Evolutionary conservation across 2,329 filamentous ascomycete species (phyloP).

Genomic region (Ophiostoma populinum): DNA sequence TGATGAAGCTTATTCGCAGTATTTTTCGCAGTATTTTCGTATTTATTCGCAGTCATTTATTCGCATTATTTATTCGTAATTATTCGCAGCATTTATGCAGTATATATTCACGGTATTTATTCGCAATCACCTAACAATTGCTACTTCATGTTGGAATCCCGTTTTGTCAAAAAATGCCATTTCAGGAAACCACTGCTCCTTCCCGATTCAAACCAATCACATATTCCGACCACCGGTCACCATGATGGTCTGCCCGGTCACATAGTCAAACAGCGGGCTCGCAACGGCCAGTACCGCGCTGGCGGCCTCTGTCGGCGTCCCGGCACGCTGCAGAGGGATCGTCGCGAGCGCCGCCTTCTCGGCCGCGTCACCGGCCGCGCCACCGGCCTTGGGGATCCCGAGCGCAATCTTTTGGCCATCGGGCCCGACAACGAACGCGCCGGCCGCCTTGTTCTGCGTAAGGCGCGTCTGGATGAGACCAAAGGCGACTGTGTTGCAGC

Average conservation of each 20-base stretch:
- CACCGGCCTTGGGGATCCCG: conserved; percentile 50
- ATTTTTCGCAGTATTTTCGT: too few relatives aligned
- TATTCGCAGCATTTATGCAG: too few relatives aligned
- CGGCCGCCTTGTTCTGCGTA: conserved; percentile 71
- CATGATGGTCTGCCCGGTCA: conserved; percentile 72
- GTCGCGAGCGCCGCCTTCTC: conserved; percentile 37
- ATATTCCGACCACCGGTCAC: conserved; percentile 62
- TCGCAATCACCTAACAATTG: too few relatives aligned
- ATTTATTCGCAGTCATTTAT: too few relatives aligned
- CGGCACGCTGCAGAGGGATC: conserved; percentile 63
- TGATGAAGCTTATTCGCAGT: too few relatives aligned
- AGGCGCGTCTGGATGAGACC: conserved; percentile 66
- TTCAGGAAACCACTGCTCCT: too few relatives aligned
- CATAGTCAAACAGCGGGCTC: conserved; percentile 70
- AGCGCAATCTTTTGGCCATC: conserved; percentile 59
- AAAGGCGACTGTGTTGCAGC: conserved; percentile 71
- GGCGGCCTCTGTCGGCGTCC: conserved; percentile 66
- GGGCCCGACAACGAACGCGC: conserved; percentile 59
- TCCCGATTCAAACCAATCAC: too few relatives aligned
- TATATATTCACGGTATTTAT: too few relatives aligned
- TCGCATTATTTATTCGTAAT: too few relatives aligned
- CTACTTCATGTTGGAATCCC: too few relatives aligned
- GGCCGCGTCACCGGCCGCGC: conserved; percentile 21
- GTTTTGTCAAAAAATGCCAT: too few relatives aligned
- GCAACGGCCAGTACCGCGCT: conserved; percentile 60